Base-by-base conservation (phyloP, 208 protist genomes). In the Kentomonas sorsogonicus region DNA sequence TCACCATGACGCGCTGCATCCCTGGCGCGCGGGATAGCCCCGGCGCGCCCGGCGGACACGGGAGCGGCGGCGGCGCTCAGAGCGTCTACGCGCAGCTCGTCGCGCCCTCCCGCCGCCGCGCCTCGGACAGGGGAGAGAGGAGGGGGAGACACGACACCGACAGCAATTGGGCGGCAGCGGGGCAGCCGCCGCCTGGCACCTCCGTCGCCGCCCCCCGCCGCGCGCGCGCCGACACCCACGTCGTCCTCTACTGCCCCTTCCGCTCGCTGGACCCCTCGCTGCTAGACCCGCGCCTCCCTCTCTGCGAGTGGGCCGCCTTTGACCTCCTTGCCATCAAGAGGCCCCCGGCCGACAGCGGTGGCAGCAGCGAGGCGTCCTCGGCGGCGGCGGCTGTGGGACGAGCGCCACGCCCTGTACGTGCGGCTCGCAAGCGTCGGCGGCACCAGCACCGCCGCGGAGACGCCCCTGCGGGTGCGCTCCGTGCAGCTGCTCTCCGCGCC, bases 271-370 rank as follows among this genome's bases (percentile, higher is more conserved):
- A 94, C 59, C 59, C 85, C 2, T 90, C 83, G 3, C 53, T 84
- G 4, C 55, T 57, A 38, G 68, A 91, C 48, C 67, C 73, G 0
- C 36, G 23, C 0, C 66, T 91, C 5, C 47, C 62, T 41, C 79
- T 94, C 34, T 85, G 78, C 53, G 87, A 94, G 68, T 89, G 77
- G 71, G 50, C 70, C 18, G 30, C 47, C 13, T 91, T 94, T 60
- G 87, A 94, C 43, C 56, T 91, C 13, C n/a, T 91, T 33, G 63
- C 89, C 15, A 68, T 65, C 13, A 94, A 94, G 50, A 56, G 30
- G 13, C 1, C 1, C n/a, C 68, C 59, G 20, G 33, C 6, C 15
- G 4, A 30, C 39, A 15, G 1, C 16, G 29, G 13, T 11, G 23
- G 31, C 1, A 27, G 9, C 38, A 13, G 53, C 45, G 3, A 34